A percentile compares a stretch with the other conserved stretches of the same genome.
These are phyloP conservation scores for Leucosporidium yakuticum DNA, from an alignment of 768 basidiomycete species.

Conservation along the genomic window DNA sequence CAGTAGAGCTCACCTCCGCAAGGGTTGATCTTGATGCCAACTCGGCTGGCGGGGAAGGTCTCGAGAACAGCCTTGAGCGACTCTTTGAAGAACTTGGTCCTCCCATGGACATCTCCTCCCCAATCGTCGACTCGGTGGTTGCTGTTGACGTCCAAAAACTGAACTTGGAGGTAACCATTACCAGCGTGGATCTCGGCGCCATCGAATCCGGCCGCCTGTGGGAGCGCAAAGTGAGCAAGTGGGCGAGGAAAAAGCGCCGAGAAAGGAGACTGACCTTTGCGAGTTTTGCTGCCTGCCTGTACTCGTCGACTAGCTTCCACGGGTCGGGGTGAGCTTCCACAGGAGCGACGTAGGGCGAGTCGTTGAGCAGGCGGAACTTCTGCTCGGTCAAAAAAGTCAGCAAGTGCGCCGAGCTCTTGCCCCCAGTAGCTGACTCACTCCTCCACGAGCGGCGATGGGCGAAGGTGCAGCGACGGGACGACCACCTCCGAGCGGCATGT, in stretches of 20 bases:
- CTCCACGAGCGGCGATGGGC: conserved; percentile 6
- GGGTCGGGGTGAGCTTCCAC: neutral
- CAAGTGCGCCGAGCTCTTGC: neutral
- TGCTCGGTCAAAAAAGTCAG: neutral
- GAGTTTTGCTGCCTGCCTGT: neutral
- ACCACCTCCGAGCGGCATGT: neutral
- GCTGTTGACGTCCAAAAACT: neutral
- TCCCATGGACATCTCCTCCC: neutral
- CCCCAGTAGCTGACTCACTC: neutral
- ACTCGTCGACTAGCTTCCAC: neutral
- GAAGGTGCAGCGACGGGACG: conserved; percentile 3
- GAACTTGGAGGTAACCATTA: neutral
- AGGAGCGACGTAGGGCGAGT: neutral
- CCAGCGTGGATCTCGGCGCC: neutral
- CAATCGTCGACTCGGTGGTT: neutral
- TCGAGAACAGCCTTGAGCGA: neutral
- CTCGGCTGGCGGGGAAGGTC: neutral
- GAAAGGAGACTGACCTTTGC: neutral
- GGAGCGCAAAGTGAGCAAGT: too few relatives aligned
- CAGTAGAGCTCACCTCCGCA: neutral
- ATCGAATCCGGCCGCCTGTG: neutral
- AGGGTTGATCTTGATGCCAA: conserved; percentile 15
- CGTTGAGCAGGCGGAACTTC: conserved; percentile 4
- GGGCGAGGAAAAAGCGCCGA: too few relatives aligned
- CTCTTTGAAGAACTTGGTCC: neutral